Conservation (phyloP, 345 rosid genomes). For the Citrus maxima region DNA sequence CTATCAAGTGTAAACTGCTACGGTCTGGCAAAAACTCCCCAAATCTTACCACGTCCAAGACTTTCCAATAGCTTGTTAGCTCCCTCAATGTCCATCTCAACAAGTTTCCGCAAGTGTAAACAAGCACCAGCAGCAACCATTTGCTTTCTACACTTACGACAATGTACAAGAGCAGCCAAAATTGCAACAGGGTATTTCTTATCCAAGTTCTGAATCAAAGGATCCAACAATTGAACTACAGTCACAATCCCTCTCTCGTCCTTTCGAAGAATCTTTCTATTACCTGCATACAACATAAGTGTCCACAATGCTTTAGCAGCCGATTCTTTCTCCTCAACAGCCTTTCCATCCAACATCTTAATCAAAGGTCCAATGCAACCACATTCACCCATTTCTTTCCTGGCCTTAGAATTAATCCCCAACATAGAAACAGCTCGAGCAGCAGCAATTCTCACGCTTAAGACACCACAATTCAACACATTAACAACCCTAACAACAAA, state of each 20-base stretch:
- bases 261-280: conserved; percentile 52
- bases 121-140: conserved; percentile 75
- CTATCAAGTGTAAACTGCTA: conserved; percentile 11
- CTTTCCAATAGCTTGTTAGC: conserved; percentile 73
- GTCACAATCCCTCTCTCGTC: conserved; percentile 58
- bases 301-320: conserved; percentile 68
- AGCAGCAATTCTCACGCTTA: conserved; percentile 69
- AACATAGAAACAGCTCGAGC: conserved; percentile 60
- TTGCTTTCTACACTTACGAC: conserved; percentile 70
- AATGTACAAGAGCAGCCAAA: conserved; percentile 60
- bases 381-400: conserved; percentile 71
- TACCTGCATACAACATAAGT: conserved; percentile 41
- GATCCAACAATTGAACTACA: conserved; percentile 67
- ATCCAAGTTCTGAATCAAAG: conserved; percentile 52
- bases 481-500: conserved; percentile 47
- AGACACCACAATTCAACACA: conserved; percentile 58
- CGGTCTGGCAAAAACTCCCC: conserved; percentile 75
- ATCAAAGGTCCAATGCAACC: conserved; percentile 56
- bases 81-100: conserved; percentile 73
- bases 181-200: conserved; percentile 53
- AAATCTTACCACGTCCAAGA: conserved; percentile 68
- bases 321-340: conserved; percentile 78
- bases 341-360: conserved; percentile 85
- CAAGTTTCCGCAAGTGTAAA: conserved; percentile 67
- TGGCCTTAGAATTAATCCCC: conserved; percentile 45